Conservation (phyloP, 768 basidiomycete species). For the Rubroboletus pulcherrimus region DNA sequence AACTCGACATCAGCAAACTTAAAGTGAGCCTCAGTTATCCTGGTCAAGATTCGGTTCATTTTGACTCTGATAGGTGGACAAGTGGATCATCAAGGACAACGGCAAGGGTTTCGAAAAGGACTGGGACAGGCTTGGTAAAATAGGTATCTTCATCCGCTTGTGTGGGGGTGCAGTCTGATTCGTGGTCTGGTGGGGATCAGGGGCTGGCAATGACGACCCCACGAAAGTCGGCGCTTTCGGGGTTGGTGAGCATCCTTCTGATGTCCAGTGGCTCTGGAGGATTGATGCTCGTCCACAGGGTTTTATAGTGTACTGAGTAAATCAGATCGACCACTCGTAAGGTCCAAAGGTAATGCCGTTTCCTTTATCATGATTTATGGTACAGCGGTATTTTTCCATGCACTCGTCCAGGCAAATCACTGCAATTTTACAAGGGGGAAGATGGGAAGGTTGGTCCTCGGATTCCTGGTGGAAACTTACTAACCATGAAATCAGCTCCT, state of each 20-base stretch:
- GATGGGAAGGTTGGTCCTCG: slow-evolving; percentile 6
- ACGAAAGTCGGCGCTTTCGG: too few species aligned
- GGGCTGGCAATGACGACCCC: too few species aligned
- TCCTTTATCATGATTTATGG: background rate
- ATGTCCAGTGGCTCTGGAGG: background rate
- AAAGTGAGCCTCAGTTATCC: background rate
- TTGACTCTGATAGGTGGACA: too few species aligned
- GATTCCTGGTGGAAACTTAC: background rate
- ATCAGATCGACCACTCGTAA: slow-evolving; percentile 11
- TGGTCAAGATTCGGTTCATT: background rate
- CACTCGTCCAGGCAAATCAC: background rate
- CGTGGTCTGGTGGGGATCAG: background rate
- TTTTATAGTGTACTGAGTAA: slow-evolving; percentile 16
- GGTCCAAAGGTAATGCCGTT: background rate
- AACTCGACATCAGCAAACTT: background rate
- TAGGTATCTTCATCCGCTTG: background rate
- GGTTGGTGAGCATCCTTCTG: background rate
- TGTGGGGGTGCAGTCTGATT: background rate
- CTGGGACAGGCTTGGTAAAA: slow-evolving; percentile 4
- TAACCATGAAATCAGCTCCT: background rate
- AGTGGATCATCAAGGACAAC: too few species aligned
- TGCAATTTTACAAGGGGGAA: slow-evolving; percentile 1
- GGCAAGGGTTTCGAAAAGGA: background rate
- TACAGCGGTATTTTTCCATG: background rate
- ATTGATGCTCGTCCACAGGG: background rate